phyloP scores from a whole-genome alignment of 441 rosid species.

The Breynia disticha region DNA sequence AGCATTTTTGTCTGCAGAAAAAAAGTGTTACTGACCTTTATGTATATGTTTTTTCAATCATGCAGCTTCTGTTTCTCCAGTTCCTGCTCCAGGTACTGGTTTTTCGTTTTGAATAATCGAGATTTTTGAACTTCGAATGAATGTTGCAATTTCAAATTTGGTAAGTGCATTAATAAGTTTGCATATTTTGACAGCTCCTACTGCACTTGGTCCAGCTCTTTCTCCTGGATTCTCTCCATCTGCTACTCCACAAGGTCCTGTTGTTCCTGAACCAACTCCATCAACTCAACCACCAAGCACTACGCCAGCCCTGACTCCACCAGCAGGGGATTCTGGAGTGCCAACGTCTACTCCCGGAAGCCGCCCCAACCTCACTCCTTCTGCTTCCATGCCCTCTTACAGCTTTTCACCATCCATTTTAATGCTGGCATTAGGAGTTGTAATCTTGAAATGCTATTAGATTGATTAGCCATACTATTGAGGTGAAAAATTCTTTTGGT shows the following conservation, averaged over 20 bases:
- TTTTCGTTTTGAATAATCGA: not conserved
- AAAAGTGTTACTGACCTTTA: not conserved
- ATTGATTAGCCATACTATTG: slow-evolving; percentile 3
- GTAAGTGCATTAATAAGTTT: not conserved
- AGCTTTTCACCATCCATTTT: slow-evolving; percentile 35
- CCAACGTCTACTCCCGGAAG: slow-evolving; percentile 41
- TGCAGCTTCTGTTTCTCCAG: slow-evolving; percentile 50
- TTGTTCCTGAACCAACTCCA: slow-evolving; percentile 48
- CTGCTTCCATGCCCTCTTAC: slow-evolving; percentile 33
- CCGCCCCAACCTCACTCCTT: slow-evolving; percentile 43
- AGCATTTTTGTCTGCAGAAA: not conserved
- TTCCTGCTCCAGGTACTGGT: slow-evolving; percentile 65
- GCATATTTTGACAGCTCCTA: slow-evolving; percentile 28
- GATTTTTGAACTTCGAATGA: not conserved
- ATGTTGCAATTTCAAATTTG: not conserved
- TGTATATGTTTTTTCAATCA: slow-evolving; percentile 3
- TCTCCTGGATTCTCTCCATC: slow-evolving; percentile 35
- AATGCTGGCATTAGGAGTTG: slow-evolving; percentile 28
- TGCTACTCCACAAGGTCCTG: slow-evolving; percentile 39
- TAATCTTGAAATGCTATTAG: slow-evolving; percentile 34
- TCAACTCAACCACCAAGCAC: slow-evolving; percentile 54
- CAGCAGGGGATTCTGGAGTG: slow-evolving; percentile 25
- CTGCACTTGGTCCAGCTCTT: slow-evolving; percentile 24
- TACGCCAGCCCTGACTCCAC: slow-evolving; percentile 32
- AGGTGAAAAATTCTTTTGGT: slow-evolving; percentile 18